Conservation (phyloP, 1,284 basidiomycete species). For the Trametes pubescens region DNA sequence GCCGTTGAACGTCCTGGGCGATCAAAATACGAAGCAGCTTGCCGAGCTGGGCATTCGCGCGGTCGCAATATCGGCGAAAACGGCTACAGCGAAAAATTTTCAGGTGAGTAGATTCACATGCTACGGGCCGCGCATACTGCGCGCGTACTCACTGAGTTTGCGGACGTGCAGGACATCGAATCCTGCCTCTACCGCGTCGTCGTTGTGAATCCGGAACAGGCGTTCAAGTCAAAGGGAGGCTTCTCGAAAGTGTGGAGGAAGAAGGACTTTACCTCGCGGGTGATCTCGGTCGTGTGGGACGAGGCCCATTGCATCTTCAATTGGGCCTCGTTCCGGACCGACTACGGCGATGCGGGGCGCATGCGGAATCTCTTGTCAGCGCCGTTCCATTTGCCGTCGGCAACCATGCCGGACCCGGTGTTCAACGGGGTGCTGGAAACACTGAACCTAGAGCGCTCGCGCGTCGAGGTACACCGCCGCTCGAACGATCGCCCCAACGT, state of each 20-base stretch:
- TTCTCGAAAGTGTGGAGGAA: conserved; percentile 42
- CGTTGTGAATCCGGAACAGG: conserved; percentile 44
- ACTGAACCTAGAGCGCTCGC: conserved; percentile 17
- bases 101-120: conserved; percentile 22
- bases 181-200: conserved; percentile 41
- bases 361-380: conserved; percentile 44
- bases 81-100: conserved; percentile 30
- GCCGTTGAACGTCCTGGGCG: conserved; percentile 40
- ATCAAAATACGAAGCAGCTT: conserved; percentile 34
- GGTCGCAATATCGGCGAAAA: conserved; percentile 35
- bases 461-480: conserved; percentile 17
- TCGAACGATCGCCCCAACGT: conserved; percentile 48
- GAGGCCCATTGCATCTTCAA: conserved; percentile 48
- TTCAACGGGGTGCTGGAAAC: conserved; percentile 37
- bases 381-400: conserved; percentile 44
- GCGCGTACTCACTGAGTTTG: no score
- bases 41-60: conserved; percentile 24
- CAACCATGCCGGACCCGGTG: conserved; percentile 43
- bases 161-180: conserved; percentile 39
- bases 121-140: no score
- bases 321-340: conserved; percentile 46
- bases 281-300: conserved; percentile 46
- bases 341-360: conserved; percentile 40
- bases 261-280: conserved; percentile 31
- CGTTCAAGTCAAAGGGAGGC: conserved; percentile 35